Evolutionary conservation across 2,329 filamentous ascomycete genomes (phyloP), one percentile per base, ranked within the genome.

Genomic region (Aureobasidium namibiae): DNA sequence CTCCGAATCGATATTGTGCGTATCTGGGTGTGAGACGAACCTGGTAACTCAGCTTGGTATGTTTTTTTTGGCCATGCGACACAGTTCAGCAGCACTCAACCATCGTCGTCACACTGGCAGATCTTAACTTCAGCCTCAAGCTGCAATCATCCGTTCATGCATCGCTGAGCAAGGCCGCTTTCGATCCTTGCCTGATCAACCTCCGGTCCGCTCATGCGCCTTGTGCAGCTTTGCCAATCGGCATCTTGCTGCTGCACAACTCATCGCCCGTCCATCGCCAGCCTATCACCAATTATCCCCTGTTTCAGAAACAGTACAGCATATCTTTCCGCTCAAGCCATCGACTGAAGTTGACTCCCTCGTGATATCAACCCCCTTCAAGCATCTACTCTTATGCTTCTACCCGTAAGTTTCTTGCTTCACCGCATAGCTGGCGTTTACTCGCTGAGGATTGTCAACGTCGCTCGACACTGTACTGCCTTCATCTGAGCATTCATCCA

Each of bases 271-370:
- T 56, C 24, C 23, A n/a, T 31, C 24, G 36, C 18, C 50, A 53
- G 26, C 50, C 50, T 41, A 53, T 56, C 26, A 24, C 26, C 10
- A 36, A 41, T 34, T n/a, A 7, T 33, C 52, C 39, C 52, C 29
- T 56, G 52, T 56, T 56, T 56, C 52, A 56, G 52, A n/a, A 36
- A 44, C 38, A 44, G 52, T 31, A 56, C 39, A 36, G 24, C 52
- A 56, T 45, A 31, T 21, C 13, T 31, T 24, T 33, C 50, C 50
- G 50, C n/a, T 29, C 6, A 41, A 41, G 36, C 50, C 50, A 42
- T 41, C 36, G 50, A 54, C 50, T 54, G 26, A 13, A 21, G 24
- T 46, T 46, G 38, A 54, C 16, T 26, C 6, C 11, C 7, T 33
- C 24, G 34, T 29, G 23, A 23, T 5, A 56, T 36, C 33, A 38